Base-by-base conservation (phyloP, 768 basidiomycete genomes). In the Tubosaeta sp. region DNA sequence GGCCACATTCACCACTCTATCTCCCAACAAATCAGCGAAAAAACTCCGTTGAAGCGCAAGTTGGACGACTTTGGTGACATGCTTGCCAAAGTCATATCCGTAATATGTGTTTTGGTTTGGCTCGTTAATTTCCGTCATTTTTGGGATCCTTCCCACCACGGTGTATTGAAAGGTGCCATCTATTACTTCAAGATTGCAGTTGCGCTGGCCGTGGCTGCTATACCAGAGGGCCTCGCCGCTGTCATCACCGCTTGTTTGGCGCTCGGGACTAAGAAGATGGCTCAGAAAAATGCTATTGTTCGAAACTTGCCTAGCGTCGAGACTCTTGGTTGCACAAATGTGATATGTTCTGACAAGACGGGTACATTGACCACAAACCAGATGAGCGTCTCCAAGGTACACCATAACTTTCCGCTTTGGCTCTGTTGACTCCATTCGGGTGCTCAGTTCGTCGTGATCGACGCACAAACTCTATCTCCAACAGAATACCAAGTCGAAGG, bases 121-220 rank as follows among this genome's bases (percentile, higher is more conserved):
- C 76, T 97, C 54, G 89, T 99, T 73, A 99, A 99, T 71, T 79
- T 94, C 60, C 85, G 90, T 46, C 92, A 99, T 72, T 99, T 99
- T 71, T 86, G 82, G 81, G 95, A 99, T 65, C 93, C 95, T 4
- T 81, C 89, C 25, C 95, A 99, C 65, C 89, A 88, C 58, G 91
- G 95, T 45, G 83, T 74, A 43, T 76, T 97, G 63, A 93, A 93
- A 67, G 95, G 95, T 38, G 95, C 95, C 0, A 83, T 99, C 48
- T 98, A 97, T 71, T 99, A 99, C 73, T 91, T 99, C 81, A 99
- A 99, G 74, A 97, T 99, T 65, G 95, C 95, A 33, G 97, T 99
- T 41, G 94, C 97, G 5, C 76, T 99, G 42, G 95, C 97, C n/a
- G 95, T 99, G 37, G 95, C 95, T 52, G 95, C 95, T 37, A 99